Evolutionary conservation across 805 yeast species (phyloP).

Genomic region (Kazachstania bromeliacearum): DNA sequence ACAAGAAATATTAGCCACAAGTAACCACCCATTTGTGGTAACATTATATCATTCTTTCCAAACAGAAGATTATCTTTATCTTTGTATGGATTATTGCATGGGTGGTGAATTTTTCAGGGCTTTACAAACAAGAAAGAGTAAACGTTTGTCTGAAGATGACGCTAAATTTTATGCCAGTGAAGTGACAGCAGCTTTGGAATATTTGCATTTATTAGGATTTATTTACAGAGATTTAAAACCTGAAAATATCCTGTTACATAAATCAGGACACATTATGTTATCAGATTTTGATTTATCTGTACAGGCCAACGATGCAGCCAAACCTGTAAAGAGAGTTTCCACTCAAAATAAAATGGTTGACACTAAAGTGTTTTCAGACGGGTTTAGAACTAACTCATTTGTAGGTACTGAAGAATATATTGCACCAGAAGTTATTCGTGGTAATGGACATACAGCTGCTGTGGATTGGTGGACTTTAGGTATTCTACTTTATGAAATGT

Average conservation of each 20-base stretch:
- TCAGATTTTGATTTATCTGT: conserved; percentile 93
- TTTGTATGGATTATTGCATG: conserved; percentile 98
- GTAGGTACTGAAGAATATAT: conserved; percentile 98
- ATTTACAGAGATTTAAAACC: conserved; percentile 96
- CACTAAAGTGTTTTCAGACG: conserved; percentile 91
- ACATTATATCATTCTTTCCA: conserved; percentile 95
- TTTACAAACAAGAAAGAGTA: conserved; percentile 77
- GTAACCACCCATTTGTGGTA: conserved; percentile 94
- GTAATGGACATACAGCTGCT: conserved; percentile 95
- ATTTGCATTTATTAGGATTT: conserved; percentile 92
- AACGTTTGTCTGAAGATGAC: conserved; percentile 77
- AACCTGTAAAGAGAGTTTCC: conserved; percentile 2
- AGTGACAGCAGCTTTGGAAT: conserved; percentile 93
- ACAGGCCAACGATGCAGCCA: conserved; percentile 65
- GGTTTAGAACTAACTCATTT: conserved; percentile 93
- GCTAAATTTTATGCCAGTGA: conserved; percentile 95
- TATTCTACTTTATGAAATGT: conserved; percentile 87
- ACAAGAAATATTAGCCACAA: conserved; percentile 90
- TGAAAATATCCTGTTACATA: conserved; percentile 87
- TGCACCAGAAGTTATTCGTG: conserved; percentile 96
- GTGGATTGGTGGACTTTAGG: conserved; percentile 99
- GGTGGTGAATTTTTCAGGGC: conserved; percentile 99
- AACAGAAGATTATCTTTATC: conserved; percentile 78
- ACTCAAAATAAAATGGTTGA: conserved; percentile 38
- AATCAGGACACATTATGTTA: conserved; percentile 96